Conservation (phyloP, 2,329 filamentous ascomycete genomes). For the Colletotrichum spinosum region DNA sequence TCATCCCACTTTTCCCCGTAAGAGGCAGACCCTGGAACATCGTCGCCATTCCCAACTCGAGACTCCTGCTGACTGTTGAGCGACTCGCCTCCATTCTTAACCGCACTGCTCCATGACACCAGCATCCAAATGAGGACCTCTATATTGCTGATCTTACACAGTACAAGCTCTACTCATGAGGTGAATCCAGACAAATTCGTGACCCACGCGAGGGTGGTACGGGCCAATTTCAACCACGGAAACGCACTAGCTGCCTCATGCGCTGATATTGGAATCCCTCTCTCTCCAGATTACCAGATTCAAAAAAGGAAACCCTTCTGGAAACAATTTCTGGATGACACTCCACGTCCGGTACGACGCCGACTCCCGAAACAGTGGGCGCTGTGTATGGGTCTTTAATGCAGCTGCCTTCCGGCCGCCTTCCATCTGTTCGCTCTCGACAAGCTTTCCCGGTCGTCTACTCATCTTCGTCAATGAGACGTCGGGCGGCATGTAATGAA, state of each 20-base stretch:
- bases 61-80: neutral
- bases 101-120: neutral
- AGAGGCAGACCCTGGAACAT: neutral
- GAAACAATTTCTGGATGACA: neutral
- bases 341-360: constrained; percentile 19
- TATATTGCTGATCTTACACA: constrained; percentile 21
- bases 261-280: neutral
- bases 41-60: too few species aligned
- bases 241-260: neutral
- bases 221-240: too few species aligned
- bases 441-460: constrained; percentile 2
- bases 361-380: constrained; percentile 20
- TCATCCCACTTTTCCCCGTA: constrained; percentile 33
- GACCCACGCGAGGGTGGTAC: too few species aligned
- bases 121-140: constrained; percentile 3
- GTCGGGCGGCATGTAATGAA: neutral
- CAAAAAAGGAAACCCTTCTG: neutral
- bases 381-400: constrained; percentile 10
- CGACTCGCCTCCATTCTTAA: neutral
- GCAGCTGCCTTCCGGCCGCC: neutral
- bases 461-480: constrained; percentile 6
- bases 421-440: neutral
- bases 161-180: neutral
- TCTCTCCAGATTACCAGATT: neutral
- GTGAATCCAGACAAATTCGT: too few species aligned